Conservation (phyloP, 202 grass and related monocot species). For the Zoysia matrella region DNA sequence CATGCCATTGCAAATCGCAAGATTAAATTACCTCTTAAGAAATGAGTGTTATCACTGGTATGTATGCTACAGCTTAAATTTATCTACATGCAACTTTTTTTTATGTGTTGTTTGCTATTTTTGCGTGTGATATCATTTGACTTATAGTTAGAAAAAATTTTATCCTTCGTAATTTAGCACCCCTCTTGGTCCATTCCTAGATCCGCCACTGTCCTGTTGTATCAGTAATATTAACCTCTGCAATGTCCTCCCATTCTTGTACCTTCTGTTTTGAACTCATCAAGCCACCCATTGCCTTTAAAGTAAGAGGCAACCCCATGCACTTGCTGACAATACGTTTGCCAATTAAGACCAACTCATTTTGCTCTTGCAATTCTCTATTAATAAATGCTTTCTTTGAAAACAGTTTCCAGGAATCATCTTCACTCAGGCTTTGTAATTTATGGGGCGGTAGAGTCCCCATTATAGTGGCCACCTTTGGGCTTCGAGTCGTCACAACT, state of each 20-base stretch:
- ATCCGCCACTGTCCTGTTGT: no score
- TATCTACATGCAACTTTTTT: no score
- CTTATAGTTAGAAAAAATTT: no score
- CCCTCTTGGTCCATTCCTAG: no score
- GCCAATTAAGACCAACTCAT: background rate
- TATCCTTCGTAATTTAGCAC: no score
- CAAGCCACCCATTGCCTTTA: constrained; percentile 35
- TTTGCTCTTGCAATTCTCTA: background rate
- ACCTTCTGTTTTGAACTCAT: constrained; percentile 28
- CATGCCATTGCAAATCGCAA: no score
- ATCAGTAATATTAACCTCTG: constrained; percentile 30
- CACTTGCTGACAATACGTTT: constrained; percentile 49
- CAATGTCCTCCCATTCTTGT: constrained; percentile 33
- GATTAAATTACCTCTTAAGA: no score
- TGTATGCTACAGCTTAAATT: no score
- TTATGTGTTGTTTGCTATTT: no score
- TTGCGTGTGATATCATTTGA: no score
- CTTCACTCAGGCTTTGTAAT: constrained; percentile 12
- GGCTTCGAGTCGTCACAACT: constrained; percentile 45
- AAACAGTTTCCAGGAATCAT: constrained; percentile 52
- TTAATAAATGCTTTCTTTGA: constrained; percentile 27
- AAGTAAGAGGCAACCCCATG: constrained; percentile 49
- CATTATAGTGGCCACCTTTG: constrained; percentile 25
- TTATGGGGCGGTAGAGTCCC: background rate
- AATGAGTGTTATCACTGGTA: no score